Percentiles rank a stretch among this genome's conserved stretches.
Evolutionary conservation across 495 filamentous ascomycete genomes (phyloP).

Genomic region (Haplographium delicatum): DNA sequence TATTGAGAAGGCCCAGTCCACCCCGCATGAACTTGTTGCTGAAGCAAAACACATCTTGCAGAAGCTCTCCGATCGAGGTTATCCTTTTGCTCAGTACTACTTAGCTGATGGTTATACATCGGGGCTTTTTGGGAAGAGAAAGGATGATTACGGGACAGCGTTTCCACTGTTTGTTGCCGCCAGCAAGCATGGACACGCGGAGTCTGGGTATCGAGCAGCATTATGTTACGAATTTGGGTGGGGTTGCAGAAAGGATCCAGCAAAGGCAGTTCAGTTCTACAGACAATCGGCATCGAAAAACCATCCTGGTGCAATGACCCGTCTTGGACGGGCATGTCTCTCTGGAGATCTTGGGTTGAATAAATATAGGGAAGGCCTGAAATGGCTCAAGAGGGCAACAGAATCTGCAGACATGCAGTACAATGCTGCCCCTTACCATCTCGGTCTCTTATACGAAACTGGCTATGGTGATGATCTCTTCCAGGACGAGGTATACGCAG

Average conservation of each 20-base stretch:
- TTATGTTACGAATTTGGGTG: conserved; percentile 98
- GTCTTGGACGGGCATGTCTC: conserved; percentile 85
- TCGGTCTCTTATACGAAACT: conserved; percentile 79
- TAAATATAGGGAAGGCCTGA: conserved; percentile 86
- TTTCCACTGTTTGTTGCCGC: conserved; percentile 90
- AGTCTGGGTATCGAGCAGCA: conserved; percentile 89
- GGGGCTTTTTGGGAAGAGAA: conserved; percentile 89
- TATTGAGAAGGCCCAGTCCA: conserved; percentile 26
- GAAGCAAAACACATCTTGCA: conserved; percentile 88
- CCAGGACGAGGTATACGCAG: conserved; percentile 81
- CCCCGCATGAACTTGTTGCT: conserved; percentile 62
- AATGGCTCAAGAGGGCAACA: conserved; percentile 91
- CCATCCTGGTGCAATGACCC: conserved; percentile 90
- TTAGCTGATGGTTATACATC: conserved; percentile 91
- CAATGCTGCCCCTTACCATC: conserved; percentile 86
- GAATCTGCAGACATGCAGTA: conserved; percentile 89
- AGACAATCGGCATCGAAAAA: conserved; percentile 85
- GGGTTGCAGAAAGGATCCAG: conserved; percentile 82
- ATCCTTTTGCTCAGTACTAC: conserved; percentile 97
- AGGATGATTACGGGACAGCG: conserved; percentile 81
- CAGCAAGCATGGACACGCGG: conserved; percentile 94
- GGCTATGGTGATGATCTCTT: conserved; percentile 93
- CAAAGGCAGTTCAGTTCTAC: conserved; percentile 91
- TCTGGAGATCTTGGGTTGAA: conserved; percentile 81
- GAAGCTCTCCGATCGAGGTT: conserved; percentile 76